These are phyloP conservation scores for Scorias spongiosa DNA, from an alignment of 2,329 filamentous ascomycete genomes.

Conservation along the genomic window DNA sequence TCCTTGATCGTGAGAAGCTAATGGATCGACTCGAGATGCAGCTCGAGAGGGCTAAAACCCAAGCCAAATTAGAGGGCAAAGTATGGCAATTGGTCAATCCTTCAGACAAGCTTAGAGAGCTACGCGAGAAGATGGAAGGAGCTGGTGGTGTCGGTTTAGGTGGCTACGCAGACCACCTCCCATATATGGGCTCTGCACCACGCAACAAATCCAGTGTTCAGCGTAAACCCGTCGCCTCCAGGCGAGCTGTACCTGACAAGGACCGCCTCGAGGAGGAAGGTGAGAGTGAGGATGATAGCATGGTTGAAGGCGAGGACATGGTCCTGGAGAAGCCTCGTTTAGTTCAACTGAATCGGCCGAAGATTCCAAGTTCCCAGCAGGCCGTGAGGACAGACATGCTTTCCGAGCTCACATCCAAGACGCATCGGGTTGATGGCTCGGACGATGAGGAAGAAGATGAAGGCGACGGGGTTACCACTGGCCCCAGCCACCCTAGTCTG, in stretches of 20 bases:
- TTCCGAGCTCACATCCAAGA: slow-evolving; percentile 58
- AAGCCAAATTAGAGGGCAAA: slow-evolving; percentile 90
- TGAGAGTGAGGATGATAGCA: slow-evolving; percentile 32
- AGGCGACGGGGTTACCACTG: slow-evolving; percentile 55
- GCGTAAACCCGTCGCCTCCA: slow-evolving; percentile 20
- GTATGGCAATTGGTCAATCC: slow-evolving; percentile 75
- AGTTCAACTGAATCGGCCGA: slow-evolving; percentile 63
- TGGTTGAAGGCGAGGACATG: slow-evolving; percentile 44
- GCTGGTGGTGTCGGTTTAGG: slow-evolving; percentile 7
- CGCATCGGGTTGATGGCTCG: slow-evolving; percentile 57
- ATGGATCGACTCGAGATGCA: slow-evolving; percentile 93
- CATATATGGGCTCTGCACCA: slow-evolving; percentile 42
- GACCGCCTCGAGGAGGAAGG: slow-evolving; percentile 21
- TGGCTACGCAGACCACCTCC: slow-evolving; percentile 38
- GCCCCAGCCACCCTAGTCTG: slow-evolving; percentile 59
- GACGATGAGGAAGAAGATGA: slow-evolving; percentile 51
- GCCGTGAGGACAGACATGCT: slow-evolving; percentile 40
- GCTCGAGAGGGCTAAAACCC: slow-evolving; percentile 90
- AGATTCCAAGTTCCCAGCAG: slow-evolving; percentile 41
- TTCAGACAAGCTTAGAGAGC: slow-evolving; percentile 77
- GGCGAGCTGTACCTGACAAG: slow-evolving; percentile 17
- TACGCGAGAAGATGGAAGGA: slow-evolving; percentile 89
- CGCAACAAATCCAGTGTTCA: slow-evolving; percentile 26
- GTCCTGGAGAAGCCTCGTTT: slow-evolving; percentile 67
- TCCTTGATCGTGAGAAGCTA: slow-evolving; percentile 78